These are phyloP conservation scores for Amaranthus cruentus DNA, from an alignment of 148 eudicot species.

Conservation along the genomic window DNA sequence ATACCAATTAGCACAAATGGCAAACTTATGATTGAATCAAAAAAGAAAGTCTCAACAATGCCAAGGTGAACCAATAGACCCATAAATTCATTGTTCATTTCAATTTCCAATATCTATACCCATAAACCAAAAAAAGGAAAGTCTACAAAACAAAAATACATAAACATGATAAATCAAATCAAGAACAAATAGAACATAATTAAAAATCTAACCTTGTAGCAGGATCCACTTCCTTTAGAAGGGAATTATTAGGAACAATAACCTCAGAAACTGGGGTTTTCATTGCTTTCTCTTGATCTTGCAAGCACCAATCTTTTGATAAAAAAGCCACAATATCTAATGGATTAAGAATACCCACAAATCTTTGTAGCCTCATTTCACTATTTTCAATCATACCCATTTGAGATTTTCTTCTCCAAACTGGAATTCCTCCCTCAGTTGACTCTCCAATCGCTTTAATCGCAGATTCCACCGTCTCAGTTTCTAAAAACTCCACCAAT, in stretches of 20 bases:
- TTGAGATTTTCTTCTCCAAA: slow-evolving; percentile 60
- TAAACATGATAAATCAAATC: slow-evolving; percentile 4
- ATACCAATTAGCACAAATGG: not conserved
- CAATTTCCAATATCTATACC: not conserved
- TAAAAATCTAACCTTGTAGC: slow-evolving; percentile 64
- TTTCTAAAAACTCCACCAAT: slow-evolving; percentile 64
- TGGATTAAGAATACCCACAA: slow-evolving; percentile 84
- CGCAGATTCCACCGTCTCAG: slow-evolving; percentile 80
- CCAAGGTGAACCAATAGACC: too few relatives aligned
- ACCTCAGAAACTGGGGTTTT: slow-evolving; percentile 81
- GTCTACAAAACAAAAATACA: not conserved
- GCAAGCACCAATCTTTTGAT: slow-evolving; percentile 67
- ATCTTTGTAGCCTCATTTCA: slow-evolving; percentile 64
- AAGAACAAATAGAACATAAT: not conserved
- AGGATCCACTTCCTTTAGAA: slow-evolving; percentile 87
- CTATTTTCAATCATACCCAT: slow-evolving; percentile 52
- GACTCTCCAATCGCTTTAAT: slow-evolving; percentile 77
- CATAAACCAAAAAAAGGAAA: slow-evolving; percentile 2
- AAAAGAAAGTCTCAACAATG: not conserved
- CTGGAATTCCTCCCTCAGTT: slow-evolving; percentile 79
- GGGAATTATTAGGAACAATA: slow-evolving; percentile 53
- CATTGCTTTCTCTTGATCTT: slow-evolving; percentile 81
- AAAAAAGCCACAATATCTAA: slow-evolving; percentile 81
- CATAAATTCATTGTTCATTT: too few relatives aligned
- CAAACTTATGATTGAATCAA: not conserved